Conservation (phyloP, 345 rosid species). For the Geranium rotundifolium region DNA sequence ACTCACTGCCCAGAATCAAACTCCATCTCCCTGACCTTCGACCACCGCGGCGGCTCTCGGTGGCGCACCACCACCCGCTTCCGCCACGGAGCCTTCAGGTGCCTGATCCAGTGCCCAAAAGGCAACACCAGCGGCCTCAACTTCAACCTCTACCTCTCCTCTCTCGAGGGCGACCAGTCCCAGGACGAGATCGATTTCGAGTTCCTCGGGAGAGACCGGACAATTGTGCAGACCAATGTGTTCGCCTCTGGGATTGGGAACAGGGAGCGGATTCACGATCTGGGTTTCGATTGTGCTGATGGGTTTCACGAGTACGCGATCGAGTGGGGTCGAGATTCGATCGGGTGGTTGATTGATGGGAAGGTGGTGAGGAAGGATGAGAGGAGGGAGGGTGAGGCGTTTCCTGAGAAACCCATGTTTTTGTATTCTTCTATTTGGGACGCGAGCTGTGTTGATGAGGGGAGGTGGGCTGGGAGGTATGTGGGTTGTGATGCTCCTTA, state of each 20-base stretch:
- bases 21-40: constrained; percentile 41
- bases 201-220: constrained; percentile 48
- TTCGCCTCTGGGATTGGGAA: constrained; percentile 31
- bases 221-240: constrained; percentile 34
- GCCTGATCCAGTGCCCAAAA: constrained; percentile 36
- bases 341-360: constrained; percentile 47
- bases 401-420: constrained; percentile 41
- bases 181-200: constrained; percentile 65
- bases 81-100: constrained; percentile 47
- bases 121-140: constrained; percentile 61
- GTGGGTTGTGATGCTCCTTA: constrained; percentile 42
- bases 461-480: constrained; percentile 38
- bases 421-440: constrained; percentile 52
- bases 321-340: constrained; percentile 36
- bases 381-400: constrained; percentile 30
- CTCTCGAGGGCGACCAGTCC: constrained; percentile 56
- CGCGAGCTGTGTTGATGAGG: constrained; percentile 39
- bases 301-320: constrained; percentile 45
- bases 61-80: constrained; percentile 55
- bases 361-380: constrained; percentile 38
- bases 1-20: constrained; percentile 33
- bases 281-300: constrained; percentile 40
- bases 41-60: constrained; percentile 50
- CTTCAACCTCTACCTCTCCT: constrained; percentile 51
- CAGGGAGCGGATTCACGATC: constrained; percentile 39